These are phyloP conservation scores for Zoysia japonica DNA, from an alignment of 176 grass and related monocot species.

Conservation along the genomic window DNA sequence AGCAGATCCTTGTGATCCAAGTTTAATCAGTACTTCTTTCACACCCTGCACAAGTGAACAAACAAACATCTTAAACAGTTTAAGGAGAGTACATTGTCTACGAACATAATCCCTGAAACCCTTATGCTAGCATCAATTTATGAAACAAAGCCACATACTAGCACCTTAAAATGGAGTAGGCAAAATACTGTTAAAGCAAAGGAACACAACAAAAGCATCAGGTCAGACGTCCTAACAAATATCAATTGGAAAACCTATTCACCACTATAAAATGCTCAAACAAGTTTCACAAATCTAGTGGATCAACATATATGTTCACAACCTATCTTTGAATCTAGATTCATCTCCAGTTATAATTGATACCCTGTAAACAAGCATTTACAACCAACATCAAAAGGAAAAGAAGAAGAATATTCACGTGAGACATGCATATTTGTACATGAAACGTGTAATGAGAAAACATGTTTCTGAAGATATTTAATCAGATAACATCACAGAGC, in stretches of 20 bases:
- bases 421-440: not conserved
- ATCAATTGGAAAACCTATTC: not conserved
- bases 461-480: slow-evolving; percentile 12
- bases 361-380: slow-evolving; percentile 5
- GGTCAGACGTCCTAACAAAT: not conserved
- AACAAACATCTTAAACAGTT: not conserved
- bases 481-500: not conserved
- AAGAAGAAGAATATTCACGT: not conserved
- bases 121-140: slow-evolving; percentile 1
- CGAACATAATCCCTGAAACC: not conserved
- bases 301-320: slow-evolving; percentile 7
- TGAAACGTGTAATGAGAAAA: not conserved
- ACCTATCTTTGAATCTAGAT: not conserved
- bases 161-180: slow-evolving; percentile 22
- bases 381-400: slow-evolving; percentile 6
- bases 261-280: not conserved
- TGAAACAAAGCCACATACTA: not conserved
- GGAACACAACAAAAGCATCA: not conserved
- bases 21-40: slow-evolving; percentile 86
- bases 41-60: slow-evolving; percentile 54
- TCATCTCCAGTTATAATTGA: not conserved
- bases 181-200: not conserved
- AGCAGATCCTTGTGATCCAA: slow-evolving; percentile 86
- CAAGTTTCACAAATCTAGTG: not conserved
- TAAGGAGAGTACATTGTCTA: not conserved